phyloP scores from a whole-genome alignment of 306 rosid genomes.

The Glycine latifolia region DNA sequence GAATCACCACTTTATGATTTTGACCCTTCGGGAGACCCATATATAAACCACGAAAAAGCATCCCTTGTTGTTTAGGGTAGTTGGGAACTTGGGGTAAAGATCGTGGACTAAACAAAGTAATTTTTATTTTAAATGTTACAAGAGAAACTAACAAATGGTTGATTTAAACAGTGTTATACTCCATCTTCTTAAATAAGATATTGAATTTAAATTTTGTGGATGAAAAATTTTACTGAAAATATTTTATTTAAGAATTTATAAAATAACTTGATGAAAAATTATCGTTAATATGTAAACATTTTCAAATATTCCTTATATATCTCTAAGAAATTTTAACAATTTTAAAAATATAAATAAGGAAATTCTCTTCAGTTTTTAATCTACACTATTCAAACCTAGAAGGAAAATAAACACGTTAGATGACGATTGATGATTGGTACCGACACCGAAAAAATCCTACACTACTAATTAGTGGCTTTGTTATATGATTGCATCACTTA shows the following conservation, averaged over 20 bases:
- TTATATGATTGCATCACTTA: neutral
- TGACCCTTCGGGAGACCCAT: slow-evolving; percentile 31
- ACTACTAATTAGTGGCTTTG: neutral
- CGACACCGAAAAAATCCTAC: slow-evolving; percentile 11
- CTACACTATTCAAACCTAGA: neutral
- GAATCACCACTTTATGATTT: slow-evolving; percentile 37
- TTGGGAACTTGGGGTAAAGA: neutral
- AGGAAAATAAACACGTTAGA: neutral
- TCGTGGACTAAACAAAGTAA: neutral
- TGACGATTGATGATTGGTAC: neutral
- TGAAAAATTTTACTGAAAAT: neutral
- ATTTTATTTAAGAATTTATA: too few species aligned
- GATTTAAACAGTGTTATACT: too few species aligned
- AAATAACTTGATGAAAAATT: too few species aligned
- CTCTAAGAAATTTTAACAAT: neutral
- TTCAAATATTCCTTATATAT: neutral
- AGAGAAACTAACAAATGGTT: too few species aligned
- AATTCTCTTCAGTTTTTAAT: neutral
- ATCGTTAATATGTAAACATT: neutral
- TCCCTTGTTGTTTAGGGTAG: neutral
- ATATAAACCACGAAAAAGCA: neutral
- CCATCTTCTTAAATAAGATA: too few species aligned
- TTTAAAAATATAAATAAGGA: neutral
- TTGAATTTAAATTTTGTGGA: too few species aligned
- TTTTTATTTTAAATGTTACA: neutral